Conservation (phyloP, 2,329 filamentous ascomycete species). For the Madurella mycetomatis region DNA sequence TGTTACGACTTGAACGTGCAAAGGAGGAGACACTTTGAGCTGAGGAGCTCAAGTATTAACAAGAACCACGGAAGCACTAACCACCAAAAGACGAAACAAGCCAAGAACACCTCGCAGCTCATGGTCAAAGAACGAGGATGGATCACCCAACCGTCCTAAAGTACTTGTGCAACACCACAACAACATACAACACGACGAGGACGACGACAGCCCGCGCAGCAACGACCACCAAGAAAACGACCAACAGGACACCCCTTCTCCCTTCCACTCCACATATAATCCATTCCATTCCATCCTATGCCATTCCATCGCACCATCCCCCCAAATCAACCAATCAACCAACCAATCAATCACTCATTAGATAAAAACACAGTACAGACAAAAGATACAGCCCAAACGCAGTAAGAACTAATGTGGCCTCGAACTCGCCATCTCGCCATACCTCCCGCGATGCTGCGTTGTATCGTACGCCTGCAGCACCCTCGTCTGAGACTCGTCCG, state of each 20-base stretch:
- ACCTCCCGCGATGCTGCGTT: constrained; percentile 82
- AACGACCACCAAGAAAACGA: neutral
- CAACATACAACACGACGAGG: too few species aligned
- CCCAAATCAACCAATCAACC: neutral
- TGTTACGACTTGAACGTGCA: too few species aligned
- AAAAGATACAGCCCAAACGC: neutral
- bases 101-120: too few species aligned
- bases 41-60: too few species aligned
- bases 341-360: neutral
- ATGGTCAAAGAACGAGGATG: too few species aligned
- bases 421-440: constrained; percentile 79
- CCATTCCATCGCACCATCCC: neutral
- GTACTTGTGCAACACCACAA: too few species aligned
- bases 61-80: too few species aligned
- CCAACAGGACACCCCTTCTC: neutral
- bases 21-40: too few species aligned
- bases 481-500: constrained; percentile 91
- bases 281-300: neutral
- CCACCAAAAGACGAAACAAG: too few species aligned
- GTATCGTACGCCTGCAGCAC: constrained; percentile 98
- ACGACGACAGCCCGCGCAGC: neutral
- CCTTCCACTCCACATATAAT: neutral
- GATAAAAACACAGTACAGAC: neutral
- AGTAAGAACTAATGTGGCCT: constrained; percentile 17
- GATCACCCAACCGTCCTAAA: too few species aligned